Base-by-base conservation (phyloP, 176 grass and related monocot species). In the Eleusine indica region DNA sequence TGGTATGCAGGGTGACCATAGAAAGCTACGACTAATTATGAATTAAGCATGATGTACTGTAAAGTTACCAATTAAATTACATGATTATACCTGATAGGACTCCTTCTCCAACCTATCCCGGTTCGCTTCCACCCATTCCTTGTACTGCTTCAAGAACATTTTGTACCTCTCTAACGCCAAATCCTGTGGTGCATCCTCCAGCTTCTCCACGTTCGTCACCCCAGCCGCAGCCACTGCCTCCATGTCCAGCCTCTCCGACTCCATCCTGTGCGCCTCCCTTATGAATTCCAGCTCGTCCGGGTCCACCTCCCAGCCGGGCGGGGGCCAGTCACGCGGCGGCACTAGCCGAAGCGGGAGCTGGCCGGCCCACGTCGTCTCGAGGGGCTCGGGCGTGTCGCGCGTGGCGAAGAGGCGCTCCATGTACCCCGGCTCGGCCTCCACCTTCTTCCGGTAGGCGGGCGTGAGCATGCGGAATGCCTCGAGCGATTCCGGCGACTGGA, bases 381-480 rank as follows among this genome's bases (percentile, higher is more conserved):
- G 39, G 7, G 87, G 89, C 79, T 98, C 93, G 9, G 92, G 93
- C 77, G 88, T 91, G 87, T 98, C 89, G 61, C 96, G 92, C 67
- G 82, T 93, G 54, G 86, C 89, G 79, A 93, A 93, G 76, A 93
- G 89, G 76, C 82, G 87, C 63, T 86, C 83, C 10, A 88, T 7
- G 78, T 93, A 95, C n/a, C 90, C 96, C 3, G 88, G 90, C 79
- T 95, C 91, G 43, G 89, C 88, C 77, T 93, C 96, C 68, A 95
- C 82, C 80, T 93, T 93, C 91, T 95, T 84, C 25, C 82, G 87
- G 85, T 98, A 98, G 16, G 96, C 88, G 12, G 93, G 96, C 25
- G 87, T 93, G 58, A 98, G 91, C 96, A 98, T 98, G 47, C 88
- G 89, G 80, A 98, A 98, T 41, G 91, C 86, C 87, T 98, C 96